Evolutionary conservation across 1,284 basidiomycete species (phyloP), one percentile per base, ranked within the genome.

Genomic region (Schizopora paradoxa): DNA sequence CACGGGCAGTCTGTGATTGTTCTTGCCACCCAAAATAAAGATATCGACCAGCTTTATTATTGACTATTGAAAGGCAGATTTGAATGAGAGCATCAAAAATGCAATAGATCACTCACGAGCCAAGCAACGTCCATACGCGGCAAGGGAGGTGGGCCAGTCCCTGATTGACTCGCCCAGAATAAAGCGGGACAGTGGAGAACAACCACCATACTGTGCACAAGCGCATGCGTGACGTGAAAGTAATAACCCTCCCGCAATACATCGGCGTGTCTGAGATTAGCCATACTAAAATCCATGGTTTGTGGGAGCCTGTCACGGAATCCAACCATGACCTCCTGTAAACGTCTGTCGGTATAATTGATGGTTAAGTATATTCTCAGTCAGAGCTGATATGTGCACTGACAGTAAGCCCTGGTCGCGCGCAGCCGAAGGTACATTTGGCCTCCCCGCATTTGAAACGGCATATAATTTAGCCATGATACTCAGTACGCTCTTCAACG

Each of bases 71-170:
- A 6, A 8, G 6, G n/a, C 6, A 41, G 26, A 13, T 35, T 3
- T 7, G 33, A 35, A 35, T 3, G 4, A 41, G 26, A n/a, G n/a
- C 25, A 35, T 35, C 21, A 25, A 11, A 11, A 44, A 21, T 33
- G 5, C 10, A 4, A 10, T 42, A 36, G 16, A 10, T 22, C 22
- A 47, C 45, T 41, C 32, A 47, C 45, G 25, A 41, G 31, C 46
- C 46, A 48, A n/a, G 46, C 46, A 8, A 43, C 33, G 28, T 43
- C 41, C 14, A 48, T 27, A 13, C 41, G 41, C 2, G 46, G 46
- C 27, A 16, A 14, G 14, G 42, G 41, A 11, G 37, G 16, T 13
- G 43, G 13, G 28, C 32, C 38, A 8, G 36, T 32, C 8, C 18
- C 16, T 2, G 40, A 27, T 19, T 48, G 46, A 25, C 27, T 28